Evolutionary conservation across 495 filamentous ascomycete genomes (phyloP).

Genomic region (Barbatosphaeria neglecta): DNA sequence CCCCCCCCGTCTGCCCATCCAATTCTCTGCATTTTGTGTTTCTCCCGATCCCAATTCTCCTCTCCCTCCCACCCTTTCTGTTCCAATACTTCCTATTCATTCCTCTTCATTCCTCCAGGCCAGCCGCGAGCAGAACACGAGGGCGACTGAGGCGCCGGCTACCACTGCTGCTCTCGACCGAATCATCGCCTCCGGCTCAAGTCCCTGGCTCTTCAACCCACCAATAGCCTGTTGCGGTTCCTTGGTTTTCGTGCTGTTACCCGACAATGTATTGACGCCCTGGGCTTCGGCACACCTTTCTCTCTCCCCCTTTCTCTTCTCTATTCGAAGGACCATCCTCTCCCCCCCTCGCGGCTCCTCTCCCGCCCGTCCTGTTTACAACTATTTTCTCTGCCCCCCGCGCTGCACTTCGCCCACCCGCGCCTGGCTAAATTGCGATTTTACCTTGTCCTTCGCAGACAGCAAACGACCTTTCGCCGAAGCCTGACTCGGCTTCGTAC

Average conservation of each 20-base stretch:
- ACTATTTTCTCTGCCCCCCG: neutral
- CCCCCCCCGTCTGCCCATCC: neutral
- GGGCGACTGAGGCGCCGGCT: neutral
- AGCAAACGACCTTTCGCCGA: too few relatives aligned
- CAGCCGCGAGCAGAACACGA: neutral
- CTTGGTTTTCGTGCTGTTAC: neutral
- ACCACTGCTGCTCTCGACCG: neutral
- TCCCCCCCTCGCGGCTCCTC: neutral
- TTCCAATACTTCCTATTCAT: too few relatives aligned
- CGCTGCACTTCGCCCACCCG: neutral
- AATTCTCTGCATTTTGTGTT: neutral
- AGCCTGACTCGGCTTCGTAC: too few relatives aligned
- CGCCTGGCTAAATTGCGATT: neutral
- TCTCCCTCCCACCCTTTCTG: neutral
- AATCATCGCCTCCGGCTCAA: neutral
- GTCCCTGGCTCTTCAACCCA: neutral
- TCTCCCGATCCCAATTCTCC: constrained; percentile 11
- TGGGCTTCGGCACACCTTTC: neutral
- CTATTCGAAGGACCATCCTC: neutral
- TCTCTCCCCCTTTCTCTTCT: neutral
- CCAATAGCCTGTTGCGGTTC: neutral
- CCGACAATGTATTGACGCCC: constrained; percentile 11
- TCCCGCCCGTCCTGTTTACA: too few relatives aligned
- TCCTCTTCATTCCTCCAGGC: neutral
- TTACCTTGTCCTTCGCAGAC: too few relatives aligned